phyloP scores from a whole-genome alignment of 1,284 basidiomycete species.

The Malassezia vespertilionis region DNA sequence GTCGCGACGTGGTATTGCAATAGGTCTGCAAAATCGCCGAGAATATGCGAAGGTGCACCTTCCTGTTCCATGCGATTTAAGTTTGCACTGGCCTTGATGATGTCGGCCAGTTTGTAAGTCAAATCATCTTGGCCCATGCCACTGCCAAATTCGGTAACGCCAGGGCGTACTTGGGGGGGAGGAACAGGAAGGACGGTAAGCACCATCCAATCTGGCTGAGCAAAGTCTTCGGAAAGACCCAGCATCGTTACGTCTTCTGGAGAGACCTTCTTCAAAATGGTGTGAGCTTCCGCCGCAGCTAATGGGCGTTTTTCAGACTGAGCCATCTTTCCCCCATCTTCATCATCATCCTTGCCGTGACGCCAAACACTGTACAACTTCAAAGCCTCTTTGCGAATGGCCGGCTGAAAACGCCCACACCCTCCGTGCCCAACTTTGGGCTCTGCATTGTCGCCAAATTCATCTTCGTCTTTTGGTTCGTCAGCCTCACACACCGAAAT shows the following conservation, averaged over 20 bases:
- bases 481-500: slow-evolving; percentile 56
- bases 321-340: slow-evolving; percentile 56
- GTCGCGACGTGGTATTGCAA: slow-evolving; percentile 92
- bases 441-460: slow-evolving; percentile 50
- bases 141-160: slow-evolving; percentile 88
- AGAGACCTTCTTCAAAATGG: slow-evolving; percentile 54
- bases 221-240: slow-evolving; percentile 88
- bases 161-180: slow-evolving; percentile 92
- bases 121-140: slow-evolving; percentile 96
- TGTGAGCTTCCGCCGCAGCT: slow-evolving; percentile 74
- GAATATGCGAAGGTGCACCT: slow-evolving; percentile 89
- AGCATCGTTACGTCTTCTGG: slow-evolving; percentile 85
- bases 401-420: slow-evolving; percentile 84
- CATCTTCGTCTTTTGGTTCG: slow-evolving; percentile 49
- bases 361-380: slow-evolving; percentile 96
- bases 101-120: slow-evolving; percentile 95
- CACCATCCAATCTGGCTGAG: slow-evolving; percentile 99
- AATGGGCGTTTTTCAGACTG: slow-evolving; percentile 84
- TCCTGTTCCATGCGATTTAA: slow-evolving; percentile 89
- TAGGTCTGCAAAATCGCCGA: slow-evolving; percentile 89
- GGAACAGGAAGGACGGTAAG: slow-evolving; percentile 94
- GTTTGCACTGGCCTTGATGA: slow-evolving; percentile 87
- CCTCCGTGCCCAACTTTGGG: slow-evolving; percentile 61
- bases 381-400: slow-evolving; percentile 83
- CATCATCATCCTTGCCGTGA: slow-evolving; percentile 73